These are phyloP conservation scores for Candida broadrunensis DNA, from an alignment of 805 yeast genomes.

Conservation along the genomic window DNA sequence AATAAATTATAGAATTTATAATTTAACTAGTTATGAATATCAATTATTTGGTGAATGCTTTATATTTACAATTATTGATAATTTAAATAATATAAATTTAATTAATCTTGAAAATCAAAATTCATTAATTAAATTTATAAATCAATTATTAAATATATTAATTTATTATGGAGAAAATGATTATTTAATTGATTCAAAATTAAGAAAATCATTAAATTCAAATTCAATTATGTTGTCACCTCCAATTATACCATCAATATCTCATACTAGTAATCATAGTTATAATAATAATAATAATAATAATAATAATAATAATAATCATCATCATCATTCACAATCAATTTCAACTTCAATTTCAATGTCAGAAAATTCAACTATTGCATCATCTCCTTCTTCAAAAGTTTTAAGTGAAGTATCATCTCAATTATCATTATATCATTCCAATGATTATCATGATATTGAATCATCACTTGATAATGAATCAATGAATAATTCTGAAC, in stretches of 20 bases:
- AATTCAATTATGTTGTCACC: background rate
- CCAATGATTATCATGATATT: background rate
- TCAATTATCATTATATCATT: background rate
- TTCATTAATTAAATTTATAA: constrained; percentile 4
- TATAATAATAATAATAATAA: background rate
- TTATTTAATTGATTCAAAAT: background rate
- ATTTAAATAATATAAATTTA: background rate
- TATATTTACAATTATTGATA: constrained; percentile 7
- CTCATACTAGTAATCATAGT: background rate
- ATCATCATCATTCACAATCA: background rate
- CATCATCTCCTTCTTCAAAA: background rate
- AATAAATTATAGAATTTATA: constrained; percentile 15
- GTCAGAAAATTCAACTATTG: background rate
- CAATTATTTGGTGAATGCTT: constrained; percentile 16
- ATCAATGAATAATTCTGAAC: background rate
- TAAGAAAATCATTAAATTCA: background rate
- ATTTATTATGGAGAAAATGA: constrained; percentile 2
- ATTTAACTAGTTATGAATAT: constrained; percentile 11
- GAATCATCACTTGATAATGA: too few relatives aligned
- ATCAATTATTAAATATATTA: constrained; percentile 4
- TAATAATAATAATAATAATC: background rate
- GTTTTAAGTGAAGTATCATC: background rate
- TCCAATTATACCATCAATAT: background rate
- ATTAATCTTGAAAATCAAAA: constrained; percentile 1
- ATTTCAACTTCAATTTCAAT: background rate